A percentile compares a stretch with the other conserved stretches of the same genome.
phyloP scores from a whole-genome alignment of 2,329 filamentous ascomycete genomes.

The Canariomyces notabilis region DNA sequence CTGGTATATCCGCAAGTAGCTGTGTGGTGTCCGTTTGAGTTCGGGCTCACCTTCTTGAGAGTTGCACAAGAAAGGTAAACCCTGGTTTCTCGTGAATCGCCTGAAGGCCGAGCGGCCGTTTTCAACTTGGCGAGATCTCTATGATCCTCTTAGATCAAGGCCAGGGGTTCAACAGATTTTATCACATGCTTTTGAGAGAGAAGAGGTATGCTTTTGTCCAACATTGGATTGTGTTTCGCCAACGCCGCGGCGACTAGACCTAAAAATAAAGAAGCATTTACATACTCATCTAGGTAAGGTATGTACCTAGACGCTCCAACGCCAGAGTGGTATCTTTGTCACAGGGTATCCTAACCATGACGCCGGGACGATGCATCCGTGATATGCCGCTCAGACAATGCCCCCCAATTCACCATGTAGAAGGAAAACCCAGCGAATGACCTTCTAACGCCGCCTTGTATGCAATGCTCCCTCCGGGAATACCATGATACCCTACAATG shows the following conservation, averaged over 20 bases:
- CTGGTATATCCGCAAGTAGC: no score
- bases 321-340: neutral
- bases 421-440: neutral
- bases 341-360: neutral
- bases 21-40: no score
- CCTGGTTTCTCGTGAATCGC: no score
- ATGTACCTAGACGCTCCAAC: neutral
- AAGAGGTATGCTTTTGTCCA: conserved; percentile 6
- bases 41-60: no score
- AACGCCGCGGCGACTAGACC: neutral
- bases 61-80: no score
- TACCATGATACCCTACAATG: neutral
- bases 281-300: neutral
- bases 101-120: no score
- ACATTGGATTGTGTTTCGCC: conserved; percentile 5
- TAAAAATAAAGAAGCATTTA: neutral
- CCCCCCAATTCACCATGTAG: neutral
- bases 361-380: neutral
- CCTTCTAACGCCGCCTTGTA: neutral
- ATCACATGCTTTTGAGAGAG: neutral
- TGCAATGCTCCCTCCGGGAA: neutral
- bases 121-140: no score
- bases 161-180: no score
- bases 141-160: no score
- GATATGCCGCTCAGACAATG: neutral